A percentile compares a stretch with the other conserved stretches of the same genome.
phyloP scores from a whole-genome alignment of 176 grass and related monocot genomes.

The Cenchrus americanus region DNA sequence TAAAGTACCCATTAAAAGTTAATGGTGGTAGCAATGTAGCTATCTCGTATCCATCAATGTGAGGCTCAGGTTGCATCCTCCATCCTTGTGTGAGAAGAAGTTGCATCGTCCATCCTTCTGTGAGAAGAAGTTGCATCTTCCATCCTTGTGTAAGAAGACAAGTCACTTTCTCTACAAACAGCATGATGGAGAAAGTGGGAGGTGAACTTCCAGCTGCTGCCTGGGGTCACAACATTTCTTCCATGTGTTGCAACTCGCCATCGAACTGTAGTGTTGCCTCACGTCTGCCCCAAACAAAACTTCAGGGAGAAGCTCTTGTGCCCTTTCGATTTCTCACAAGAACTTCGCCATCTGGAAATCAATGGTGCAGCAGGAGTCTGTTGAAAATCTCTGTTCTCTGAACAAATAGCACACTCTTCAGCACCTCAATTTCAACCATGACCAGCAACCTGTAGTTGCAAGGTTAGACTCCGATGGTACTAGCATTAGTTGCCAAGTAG shows the following conservation, averaged over 20 bases:
- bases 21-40: constrained; percentile 43
- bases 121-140: constrained; percentile 5
- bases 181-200: constrained; percentile 33
- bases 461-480: constrained; percentile 28
- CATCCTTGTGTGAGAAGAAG: constrained; percentile 37
- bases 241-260: constrained; percentile 2
- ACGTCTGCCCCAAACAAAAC: constrained; percentile 19
- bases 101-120: too few relatives aligned
- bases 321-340: constrained; percentile 9
- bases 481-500: constrained; percentile 29
- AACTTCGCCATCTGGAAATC: constrained; percentile 28
- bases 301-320: constrained; percentile 34
- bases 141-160: constrained; percentile 36
- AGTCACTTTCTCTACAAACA: constrained; percentile 41
- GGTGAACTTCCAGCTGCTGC: not conserved
- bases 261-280: not conserved
- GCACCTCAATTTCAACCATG: constrained; percentile 35
- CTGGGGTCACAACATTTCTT: constrained; percentile 11
- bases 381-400: constrained; percentile 21
- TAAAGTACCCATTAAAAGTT: constrained; percentile 32
- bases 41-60: constrained; percentile 40
- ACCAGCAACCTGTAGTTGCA: constrained; percentile 31
- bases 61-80: constrained; percentile 8
- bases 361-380: constrained; percentile 25
- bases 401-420: not conserved